A percentile compares a stretch with the other conserved stretches of the same genome.
Evolutionary conservation across 2,329 filamentous ascomycete genomes (phyloP).

Genomic region (Colletotrichum musae): DNA sequence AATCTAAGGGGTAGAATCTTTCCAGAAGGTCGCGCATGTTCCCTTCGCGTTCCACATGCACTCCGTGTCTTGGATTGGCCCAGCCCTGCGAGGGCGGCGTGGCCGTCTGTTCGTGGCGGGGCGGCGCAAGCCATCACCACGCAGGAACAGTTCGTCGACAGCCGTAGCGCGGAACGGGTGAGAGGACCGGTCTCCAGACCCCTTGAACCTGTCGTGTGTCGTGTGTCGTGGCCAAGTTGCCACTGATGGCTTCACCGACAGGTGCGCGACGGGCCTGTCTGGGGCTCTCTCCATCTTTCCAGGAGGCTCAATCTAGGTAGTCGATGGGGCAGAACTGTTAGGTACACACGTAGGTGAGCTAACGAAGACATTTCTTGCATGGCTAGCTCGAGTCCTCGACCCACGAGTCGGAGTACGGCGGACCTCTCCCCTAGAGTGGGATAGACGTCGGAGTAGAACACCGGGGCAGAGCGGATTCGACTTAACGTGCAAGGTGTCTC

Average conservation of each 20-base stretch:
- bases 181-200: not conserved
- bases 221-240: not conserved
- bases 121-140: constrained; percentile 19
- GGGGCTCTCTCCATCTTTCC: not conserved
- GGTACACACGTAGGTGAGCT: not conserved
- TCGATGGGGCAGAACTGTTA: constrained; percentile 10
- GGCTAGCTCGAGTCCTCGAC: constrained; percentile 23
- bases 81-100: constrained; percentile 28
- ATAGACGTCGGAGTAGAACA: constrained; percentile 14
- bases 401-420: constrained; percentile 19
- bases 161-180: not conserved
- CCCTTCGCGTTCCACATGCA: constrained; percentile 26
- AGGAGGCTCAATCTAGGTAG: not conserved
- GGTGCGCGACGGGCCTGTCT: constrained; percentile 13
- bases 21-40: constrained; percentile 36
- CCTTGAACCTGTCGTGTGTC: not conserved
- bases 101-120: constrained; percentile 17
- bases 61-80: constrained; percentile 36
- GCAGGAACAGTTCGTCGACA: not conserved
- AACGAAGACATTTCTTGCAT: constrained; percentile 23
- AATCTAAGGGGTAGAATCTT: constrained; percentile 37
- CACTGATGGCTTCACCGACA: not conserved
- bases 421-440: constrained; percentile 12
- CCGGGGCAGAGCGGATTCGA: not conserved
- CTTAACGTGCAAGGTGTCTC: not conserved